Evolutionary conservation across 2,329 filamentous ascomycete genomes (phyloP).

Genomic region (Colletotrichum neosansevieriae): DNA sequence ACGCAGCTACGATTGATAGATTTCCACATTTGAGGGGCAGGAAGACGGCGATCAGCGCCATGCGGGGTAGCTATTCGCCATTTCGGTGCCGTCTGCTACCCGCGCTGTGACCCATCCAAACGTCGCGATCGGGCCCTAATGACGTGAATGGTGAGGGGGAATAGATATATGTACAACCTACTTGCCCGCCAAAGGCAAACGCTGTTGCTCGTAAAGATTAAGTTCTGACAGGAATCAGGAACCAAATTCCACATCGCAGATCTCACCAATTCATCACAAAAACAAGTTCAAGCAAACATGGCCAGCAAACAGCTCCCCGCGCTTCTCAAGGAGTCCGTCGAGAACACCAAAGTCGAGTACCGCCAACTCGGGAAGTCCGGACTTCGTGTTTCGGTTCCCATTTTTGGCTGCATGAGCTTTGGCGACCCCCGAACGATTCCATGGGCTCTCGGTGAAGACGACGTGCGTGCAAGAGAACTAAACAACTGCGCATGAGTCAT

Average conservation of each 20-base stretch:
- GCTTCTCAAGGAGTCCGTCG: constrained; percentile 45
- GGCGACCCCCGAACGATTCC: constrained; percentile 63
- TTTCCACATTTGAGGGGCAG: constrained; percentile 9
- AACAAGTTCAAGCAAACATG: constrained; percentile 1
- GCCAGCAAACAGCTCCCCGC: constrained; percentile 30
- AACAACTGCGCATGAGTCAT: not conserved
- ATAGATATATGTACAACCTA: not conserved
- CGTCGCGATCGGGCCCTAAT: constrained; percentile 29
- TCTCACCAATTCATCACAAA: not conserved
- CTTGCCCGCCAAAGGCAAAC: too few species aligned
- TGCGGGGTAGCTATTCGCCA: constrained; percentile 31
- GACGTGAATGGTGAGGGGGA: constrained; percentile 15
- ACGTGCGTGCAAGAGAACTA: constrained; percentile 42
- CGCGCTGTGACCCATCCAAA: constrained; percentile 33
- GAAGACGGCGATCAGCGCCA: constrained; percentile 2
- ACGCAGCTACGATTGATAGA: not conserved
- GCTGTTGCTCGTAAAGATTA: too few species aligned
- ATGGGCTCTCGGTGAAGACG: constrained; percentile 70
- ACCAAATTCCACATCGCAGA: not conserved
- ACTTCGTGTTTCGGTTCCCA: constrained; percentile 71
- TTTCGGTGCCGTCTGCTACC: constrained; percentile 11
- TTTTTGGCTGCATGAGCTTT: constrained; percentile 74
- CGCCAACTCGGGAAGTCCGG: constrained; percentile 70
- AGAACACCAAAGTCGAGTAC: constrained; percentile 59
- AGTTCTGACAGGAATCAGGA: not conserved